These are phyloP conservation scores for Sanghuangporus baumii DNA, from an alignment of 1,284 basidiomycete genomes.

Conservation along the genomic window DNA sequence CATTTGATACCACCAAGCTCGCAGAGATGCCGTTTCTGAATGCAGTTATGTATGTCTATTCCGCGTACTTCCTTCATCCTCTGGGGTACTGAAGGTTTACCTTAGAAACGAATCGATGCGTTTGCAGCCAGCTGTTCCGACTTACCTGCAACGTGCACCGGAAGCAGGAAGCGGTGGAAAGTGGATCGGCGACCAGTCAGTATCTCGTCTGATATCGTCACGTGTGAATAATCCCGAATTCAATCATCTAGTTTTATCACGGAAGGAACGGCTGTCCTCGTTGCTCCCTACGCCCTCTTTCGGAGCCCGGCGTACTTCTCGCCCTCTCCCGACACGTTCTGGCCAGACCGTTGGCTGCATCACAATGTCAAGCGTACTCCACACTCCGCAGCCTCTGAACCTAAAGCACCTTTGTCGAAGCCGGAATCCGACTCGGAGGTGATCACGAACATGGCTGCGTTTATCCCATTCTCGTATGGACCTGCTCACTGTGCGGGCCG, in stretches of 20 bases:
- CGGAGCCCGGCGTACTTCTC: constrained; percentile 34
- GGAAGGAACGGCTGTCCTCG: constrained; percentile 41
- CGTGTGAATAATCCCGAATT: neutral
- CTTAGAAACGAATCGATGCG: constrained; percentile 12
- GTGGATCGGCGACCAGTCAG: constrained; percentile 12
- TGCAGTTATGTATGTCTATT: constrained; percentile 27
- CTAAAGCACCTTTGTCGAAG: neutral
- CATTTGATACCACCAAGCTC: constrained; percentile 19
- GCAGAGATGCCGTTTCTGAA: constrained; percentile 29
- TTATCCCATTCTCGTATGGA: constrained; percentile 30
- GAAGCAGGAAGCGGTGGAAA: constrained; percentile 8
- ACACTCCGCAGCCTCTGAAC: neutral
- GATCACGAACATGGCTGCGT: constrained; percentile 33
- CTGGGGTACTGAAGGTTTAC: neutral
- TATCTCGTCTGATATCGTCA: neutral
- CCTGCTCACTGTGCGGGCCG: constrained; percentile 32
- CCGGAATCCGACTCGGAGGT: neutral
- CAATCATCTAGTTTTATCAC: constrained; percentile 36
- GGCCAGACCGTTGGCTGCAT: constrained; percentile 38
- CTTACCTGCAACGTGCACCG: constrained; percentile 12
- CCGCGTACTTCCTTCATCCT: neutral
- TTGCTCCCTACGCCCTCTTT: constrained; percentile 44
- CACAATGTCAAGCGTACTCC: neutral
- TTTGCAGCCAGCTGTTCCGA: constrained; percentile 7
- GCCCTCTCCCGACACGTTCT: constrained; percentile 33